Conservation (phyloP, 2,329 filamentous ascomycete genomes). For the Colletotrichum lentis region DNA sequence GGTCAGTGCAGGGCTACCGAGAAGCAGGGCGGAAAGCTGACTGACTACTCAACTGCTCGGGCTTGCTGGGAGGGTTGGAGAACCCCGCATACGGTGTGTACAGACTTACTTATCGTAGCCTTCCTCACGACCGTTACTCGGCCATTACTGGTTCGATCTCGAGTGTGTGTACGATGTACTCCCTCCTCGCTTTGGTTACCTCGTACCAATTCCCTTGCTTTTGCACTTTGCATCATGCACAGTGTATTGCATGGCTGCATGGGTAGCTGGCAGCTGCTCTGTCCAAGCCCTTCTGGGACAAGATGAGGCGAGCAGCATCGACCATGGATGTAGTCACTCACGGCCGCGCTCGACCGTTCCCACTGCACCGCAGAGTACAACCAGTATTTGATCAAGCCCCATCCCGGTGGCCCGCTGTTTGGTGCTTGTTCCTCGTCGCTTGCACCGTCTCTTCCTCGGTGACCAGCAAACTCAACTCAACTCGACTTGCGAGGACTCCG, state of each 20-base stretch:
- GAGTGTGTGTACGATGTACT: neutral
- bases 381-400: conserved; percentile 33
- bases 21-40: conserved; percentile 30
- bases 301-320: conserved; percentile 36
- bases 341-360: conserved; percentile 17
- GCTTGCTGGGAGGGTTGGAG: conserved; percentile 17
- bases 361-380: conserved; percentile 4
- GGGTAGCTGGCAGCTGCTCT: neutral
- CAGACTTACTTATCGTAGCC: conserved; percentile 25
- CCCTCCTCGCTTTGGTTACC: neutral
- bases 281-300: conserved; percentile 7
- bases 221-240: conserved; percentile 28
- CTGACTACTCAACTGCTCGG: conserved; percentile 7
- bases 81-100: conserved; percentile 33
- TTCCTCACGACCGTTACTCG: conserved; percentile 8
- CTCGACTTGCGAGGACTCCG: conserved; percentile 1
- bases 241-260: conserved; percentile 12
- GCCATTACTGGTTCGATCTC: conserved; percentile 26
- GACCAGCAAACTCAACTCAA: conserved; percentile 26
- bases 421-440: neutral
- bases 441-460: conserved; percentile 33
- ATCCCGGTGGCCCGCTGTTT: conserved; percentile 12
- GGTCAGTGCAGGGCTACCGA: conserved; percentile 33
- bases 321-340: conserved; percentile 17
- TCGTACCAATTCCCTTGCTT: conserved; percentile 16